These are phyloP conservation scores for Hypoxylon sp. DNA, from an alignment of 2,329 filamentous ascomycete genomes.

Conservation along the genomic window DNA sequence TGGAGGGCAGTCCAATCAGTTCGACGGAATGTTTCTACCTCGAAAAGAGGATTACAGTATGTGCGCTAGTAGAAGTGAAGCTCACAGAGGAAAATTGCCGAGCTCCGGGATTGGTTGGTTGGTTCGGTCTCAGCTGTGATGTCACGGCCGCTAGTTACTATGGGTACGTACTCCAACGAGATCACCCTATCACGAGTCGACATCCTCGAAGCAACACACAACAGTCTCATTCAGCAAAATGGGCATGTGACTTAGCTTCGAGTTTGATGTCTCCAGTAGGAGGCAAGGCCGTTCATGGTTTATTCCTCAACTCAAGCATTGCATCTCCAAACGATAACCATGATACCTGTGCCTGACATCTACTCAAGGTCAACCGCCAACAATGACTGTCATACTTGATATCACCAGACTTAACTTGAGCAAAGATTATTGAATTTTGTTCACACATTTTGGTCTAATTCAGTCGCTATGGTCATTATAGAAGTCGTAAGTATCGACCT, in stretches of 20 bases:
- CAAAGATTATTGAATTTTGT: slow-evolving; percentile 2
- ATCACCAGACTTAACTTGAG: neutral
- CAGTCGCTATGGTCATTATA: slow-evolving; percentile 33
- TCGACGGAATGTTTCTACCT: neutral
- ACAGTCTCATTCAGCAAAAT: neutral
- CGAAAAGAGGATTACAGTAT: neutral
- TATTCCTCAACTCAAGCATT: neutral
- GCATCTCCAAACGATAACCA: neutral
- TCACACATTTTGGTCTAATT: slow-evolving; percentile 27
- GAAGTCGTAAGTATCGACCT: slow-evolving; percentile 19
- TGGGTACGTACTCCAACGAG: slow-evolving; percentile 1
- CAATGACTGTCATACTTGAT: neutral
- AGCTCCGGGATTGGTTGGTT: slow-evolving; percentile 23
- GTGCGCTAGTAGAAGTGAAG: neutral
- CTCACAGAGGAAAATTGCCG: neutral
- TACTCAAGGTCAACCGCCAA: neutral
- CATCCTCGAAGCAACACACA: slow-evolving; percentile 3
- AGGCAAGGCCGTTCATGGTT: neutral
- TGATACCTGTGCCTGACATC: neutral
- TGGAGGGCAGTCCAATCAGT: neutral
- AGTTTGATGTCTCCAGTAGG: neutral
- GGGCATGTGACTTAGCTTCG: neutral
- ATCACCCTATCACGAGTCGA: neutral
- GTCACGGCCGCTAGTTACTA: slow-evolving; percentile 18
- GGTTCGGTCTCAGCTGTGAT: slow-evolving; percentile 21